Evolutionary conservation across 2,329 filamentous ascomycete species (phyloP), one percentile per base, ranked within the genome.

Genomic region (Arthrobotrys pseudoclavata): DNA sequence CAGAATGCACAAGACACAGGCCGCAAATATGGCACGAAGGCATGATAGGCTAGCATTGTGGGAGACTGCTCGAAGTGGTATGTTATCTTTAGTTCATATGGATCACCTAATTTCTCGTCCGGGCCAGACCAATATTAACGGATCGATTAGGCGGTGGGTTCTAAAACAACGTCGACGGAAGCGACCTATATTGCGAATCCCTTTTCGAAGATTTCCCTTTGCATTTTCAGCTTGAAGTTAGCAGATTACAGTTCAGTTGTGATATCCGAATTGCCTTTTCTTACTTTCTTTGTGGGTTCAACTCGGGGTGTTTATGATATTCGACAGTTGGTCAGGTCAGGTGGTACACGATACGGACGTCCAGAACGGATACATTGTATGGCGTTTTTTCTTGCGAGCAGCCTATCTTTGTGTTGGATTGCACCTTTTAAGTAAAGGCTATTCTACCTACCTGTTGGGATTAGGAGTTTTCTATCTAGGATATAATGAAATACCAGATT

Each of bases 11-110:
- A 70, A 55, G 31, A 50, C 47, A 6, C 74, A 71, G 26, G 15
- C 29, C 4, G 55, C 55, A n/a, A 60, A 60, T 60, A 60, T 60
- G 55, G 45, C 68, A 29, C 60, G 74, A 62, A 71, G 66, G 40
- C 67, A 52, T 24, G 72, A 76, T 42, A 55, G 64, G 31, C 31
- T 71, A 5, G 74, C 74, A 12, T 40, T 77, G 6, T 77, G 74
- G 74, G 74, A 77, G 42, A 77, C 74, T 13, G 74, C 74, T 24
- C 55, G 74, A 42, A 77, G 74, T 77, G 74, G 74, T 77, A 77
- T 7, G 74, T 45, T 24, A 31, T 18, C 7, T 45, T 15, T 15
- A 15, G 15, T 15, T 15, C 12, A 9, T 37, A n/a, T 37, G 6
- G 6, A 1, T 40, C 37, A 3, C 13, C 12, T 3, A 40, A 40